phyloP scores from a whole-genome alignment of 306 rosid genomes.

The Prunus padus region DNA sequence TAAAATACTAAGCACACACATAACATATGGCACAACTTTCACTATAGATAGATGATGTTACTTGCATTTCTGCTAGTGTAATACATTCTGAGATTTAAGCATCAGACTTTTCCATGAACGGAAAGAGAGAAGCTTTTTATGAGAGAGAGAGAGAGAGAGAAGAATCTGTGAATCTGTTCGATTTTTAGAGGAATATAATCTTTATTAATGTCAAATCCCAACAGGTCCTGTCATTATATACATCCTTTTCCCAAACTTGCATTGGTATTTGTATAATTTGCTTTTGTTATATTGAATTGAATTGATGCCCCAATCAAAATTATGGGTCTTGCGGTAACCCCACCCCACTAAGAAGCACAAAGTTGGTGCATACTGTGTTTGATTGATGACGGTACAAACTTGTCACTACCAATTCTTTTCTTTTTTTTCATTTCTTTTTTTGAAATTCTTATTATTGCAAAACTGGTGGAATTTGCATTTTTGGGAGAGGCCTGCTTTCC shows the following conservation, averaged over 20 bases:
- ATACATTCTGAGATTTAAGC: constrained; percentile 24
- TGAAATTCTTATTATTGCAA: too few relatives aligned
- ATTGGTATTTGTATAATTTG: constrained; percentile 23
- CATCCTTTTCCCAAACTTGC: constrained; percentile 28
- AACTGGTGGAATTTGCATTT: too few relatives aligned
- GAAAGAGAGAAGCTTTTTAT: constrained; percentile 20
- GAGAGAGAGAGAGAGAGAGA: constrained; percentile 30
- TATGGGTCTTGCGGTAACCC: too few relatives aligned
- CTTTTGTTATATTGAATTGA: constrained; percentile 18
- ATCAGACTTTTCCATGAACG: constrained; percentile 32
- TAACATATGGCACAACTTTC: constrained; percentile 1
- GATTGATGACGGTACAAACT: too few relatives aligned
- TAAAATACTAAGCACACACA: not conserved
- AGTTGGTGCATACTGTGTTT: too few relatives aligned
- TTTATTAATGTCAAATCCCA: constrained; percentile 33
- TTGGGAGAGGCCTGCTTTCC: constrained; percentile 28
- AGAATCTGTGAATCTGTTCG: constrained; percentile 56
- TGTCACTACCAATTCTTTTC: too few relatives aligned
- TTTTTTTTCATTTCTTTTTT: too few relatives aligned
- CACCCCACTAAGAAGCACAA: too few relatives aligned
- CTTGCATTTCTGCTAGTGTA: not conserved
- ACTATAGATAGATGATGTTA: not conserved
- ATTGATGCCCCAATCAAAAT: too few relatives aligned
- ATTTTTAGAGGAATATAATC: constrained; percentile 40
- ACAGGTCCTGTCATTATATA: constrained; percentile 38